Evolutionary conservation across 2,329 filamentous ascomycete genomes (phyloP), one percentile per base, ranked within the genome.

Genomic region (Phyllosticta citriasiana): DNA sequence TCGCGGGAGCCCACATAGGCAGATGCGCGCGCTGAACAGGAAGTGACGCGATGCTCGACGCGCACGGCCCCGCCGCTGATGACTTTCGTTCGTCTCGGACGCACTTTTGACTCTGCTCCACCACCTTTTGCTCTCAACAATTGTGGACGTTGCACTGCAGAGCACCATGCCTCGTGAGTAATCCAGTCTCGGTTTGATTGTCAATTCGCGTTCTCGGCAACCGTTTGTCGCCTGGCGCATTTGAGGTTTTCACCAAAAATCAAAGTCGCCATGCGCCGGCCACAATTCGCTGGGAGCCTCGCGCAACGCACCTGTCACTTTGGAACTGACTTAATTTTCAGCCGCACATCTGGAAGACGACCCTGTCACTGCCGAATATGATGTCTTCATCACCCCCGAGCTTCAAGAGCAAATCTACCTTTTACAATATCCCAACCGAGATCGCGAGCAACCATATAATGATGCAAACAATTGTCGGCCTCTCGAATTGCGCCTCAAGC

Each of bases 351-450:
- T 62, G 19, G 61, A 62, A 25, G 76, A 79, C 63, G 79, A 80
- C 63, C 76, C 77, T 3, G 76, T 81, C 64, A 73, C 77, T 14
- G 76, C 77, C 33, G 76, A 79, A 67, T 97, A 96, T 82, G 84
- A 90, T 70, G 85, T 97, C 73, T 93, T 88, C 76, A 85, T 96
- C 71, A 96, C 92, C 67, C 88, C 90, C 24, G 82, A 87, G 66
- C 83, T 91, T 63, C 60, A 69, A 59, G 72, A 77, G 62, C 72
- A 78, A 66, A 73, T 80, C 54, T 87, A 93, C 68, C 83, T 97
- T 65, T 83, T 99, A 54, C 92, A 97, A 77, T 95, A 96, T 74
- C 88, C 92, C 26, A 92, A 92, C 75, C 88, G 89, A 64, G 80
- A 80, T 50, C 79, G 84, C 62, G 79, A 83, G 51, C 82, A 87